Evolutionary conservation across 2,329 filamentous ascomycete species (phyloP), one percentile per base, ranked within the genome.

Genomic region (Colletotrichum lupini): DNA sequence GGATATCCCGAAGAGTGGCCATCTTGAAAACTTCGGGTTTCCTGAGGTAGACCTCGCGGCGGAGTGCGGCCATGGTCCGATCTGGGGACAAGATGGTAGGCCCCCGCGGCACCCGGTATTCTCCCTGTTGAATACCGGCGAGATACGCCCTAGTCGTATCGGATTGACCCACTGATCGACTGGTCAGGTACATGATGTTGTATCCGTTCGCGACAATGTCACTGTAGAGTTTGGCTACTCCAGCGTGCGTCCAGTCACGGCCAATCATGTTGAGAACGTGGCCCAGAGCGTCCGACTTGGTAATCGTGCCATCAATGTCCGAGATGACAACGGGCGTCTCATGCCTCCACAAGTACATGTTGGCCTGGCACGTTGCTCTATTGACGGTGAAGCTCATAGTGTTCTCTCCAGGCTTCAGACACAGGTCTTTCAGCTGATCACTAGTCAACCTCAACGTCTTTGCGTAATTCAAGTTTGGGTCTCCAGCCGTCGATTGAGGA

Each of bases 21-120:
- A 99, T 99, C 84, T 99, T 99, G 90, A 99, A 99, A 8, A 99
- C 95, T 80, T 99, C 95, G 0, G 97, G 97, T 82, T 99, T 98
- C 66, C 97, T 91, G 30, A 99, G 88, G 81, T 99, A 99, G 6
- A 99, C 91, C 81, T 99, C 97, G 60, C 97, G 92, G 70, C 97
- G 90, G 35, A 99, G 84, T 0, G 97, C 97, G 8, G 97, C 95
- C 85, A 98, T 97, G 1, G 95, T 98, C 67, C 97, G 90, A 82
- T 99, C 97, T 0, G 97, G 97, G 46, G 94, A 97, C 83, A 98
- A 91, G 75, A 99, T 98, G 0, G 97, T 97, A 0, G 97, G 97
- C 0, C 97, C 97, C 76, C 93, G 93, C 0, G 97, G 97, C 49
- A 99, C 85, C 60, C 90, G 91, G 84, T 94, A 97, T 35, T 92